Conservation (phyloP, 768 basidiomycete genomes). For the Boletus coccyginus region DNA sequence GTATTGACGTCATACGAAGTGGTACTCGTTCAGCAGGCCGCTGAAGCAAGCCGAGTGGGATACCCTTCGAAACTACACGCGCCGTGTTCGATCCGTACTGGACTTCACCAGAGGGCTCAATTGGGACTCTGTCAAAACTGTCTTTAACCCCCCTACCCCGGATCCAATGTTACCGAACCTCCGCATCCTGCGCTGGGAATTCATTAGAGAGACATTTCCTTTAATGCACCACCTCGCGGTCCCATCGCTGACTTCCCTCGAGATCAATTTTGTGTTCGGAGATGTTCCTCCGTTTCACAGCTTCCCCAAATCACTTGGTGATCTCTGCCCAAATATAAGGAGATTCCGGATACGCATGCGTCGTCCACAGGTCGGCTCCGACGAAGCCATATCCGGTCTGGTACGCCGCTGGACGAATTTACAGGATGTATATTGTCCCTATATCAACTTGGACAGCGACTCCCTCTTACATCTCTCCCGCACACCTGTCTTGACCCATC, state of each 20-base stretch:
- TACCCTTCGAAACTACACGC: conserved; percentile 9
- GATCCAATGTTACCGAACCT: conserved; percentile 21
- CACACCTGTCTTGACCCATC: conserved; percentile 9
- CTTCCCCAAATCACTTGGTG: conserved; percentile 15
- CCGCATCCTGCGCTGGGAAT: conserved; percentile 20
- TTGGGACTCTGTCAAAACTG: conserved; percentile 15
- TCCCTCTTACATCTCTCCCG: conserved; percentile 13
- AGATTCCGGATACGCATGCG: conserved; percentile 13
- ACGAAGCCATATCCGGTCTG: conserved; percentile 12
- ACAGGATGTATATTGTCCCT: conserved; percentile 13
- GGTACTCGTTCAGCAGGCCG: conserved; percentile 17
- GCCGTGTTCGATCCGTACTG: conserved; percentile 11
- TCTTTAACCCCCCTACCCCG: conserved; percentile 14
- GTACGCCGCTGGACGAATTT: conserved; percentile 16
- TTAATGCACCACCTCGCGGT: conserved; percentile 16
- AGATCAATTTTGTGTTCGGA: conserved; percentile 20
- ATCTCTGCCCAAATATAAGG: conserved; percentile 16
- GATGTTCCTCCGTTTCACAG: conserved; percentile 17
- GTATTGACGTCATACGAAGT: conserved; percentile 1
- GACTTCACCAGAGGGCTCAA: conserved; percentile 16
- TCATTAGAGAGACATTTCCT: conserved; percentile 13
- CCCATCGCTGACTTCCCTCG: conserved; percentile 14
- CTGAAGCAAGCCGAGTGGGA: conserved; percentile 8
- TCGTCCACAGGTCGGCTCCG: conserved; percentile 9
- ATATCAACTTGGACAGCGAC: conserved; percentile 11